These are phyloP conservation scores for Ustilago bromivora DNA, from an alignment of 1,284 basidiomycete genomes.

Conservation along the genomic window DNA sequence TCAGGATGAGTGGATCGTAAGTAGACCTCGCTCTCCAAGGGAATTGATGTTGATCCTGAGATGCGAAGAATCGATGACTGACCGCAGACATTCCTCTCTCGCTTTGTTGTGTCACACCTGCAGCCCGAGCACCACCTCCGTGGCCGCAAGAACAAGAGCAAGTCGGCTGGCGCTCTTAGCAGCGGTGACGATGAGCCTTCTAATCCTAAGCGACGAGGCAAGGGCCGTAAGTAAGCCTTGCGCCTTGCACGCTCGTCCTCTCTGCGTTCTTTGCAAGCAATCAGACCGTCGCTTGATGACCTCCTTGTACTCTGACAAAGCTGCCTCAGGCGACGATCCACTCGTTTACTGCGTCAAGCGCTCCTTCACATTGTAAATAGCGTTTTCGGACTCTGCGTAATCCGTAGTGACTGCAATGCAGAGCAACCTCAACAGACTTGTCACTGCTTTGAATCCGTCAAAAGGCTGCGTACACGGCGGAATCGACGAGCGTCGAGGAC, in stretches of 20 bases:
- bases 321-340: background rate
- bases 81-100: background rate
- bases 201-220: conserved; percentile 42
- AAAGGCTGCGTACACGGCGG: background rate
- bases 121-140: conserved; percentile 49
- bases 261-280: background rate
- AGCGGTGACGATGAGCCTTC: conserved; percentile 53
- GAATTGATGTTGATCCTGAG: background rate
- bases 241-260: background rate
- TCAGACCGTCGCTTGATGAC: background rate
- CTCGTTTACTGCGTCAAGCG: background rate
- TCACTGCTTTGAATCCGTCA: background rate
- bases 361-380: conserved; percentile 19
- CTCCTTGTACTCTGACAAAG: background rate
- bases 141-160: conserved; percentile 38
- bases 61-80: conserved; percentile 1
- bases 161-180: conserved; percentile 47
- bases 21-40: conserved; percentile 7
- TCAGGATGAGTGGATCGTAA: conserved; percentile 54
- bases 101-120: background rate
- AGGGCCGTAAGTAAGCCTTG: conserved; percentile 40
- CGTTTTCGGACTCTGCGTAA: background rate
- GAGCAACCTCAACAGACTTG: background rate
- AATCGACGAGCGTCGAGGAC: background rate
- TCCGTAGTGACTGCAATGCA: conserved; percentile 1